Evolutionary conservation across 2,329 filamentous ascomycete species (phyloP).

Genomic region (Aspergillus arachidicola): DNA sequence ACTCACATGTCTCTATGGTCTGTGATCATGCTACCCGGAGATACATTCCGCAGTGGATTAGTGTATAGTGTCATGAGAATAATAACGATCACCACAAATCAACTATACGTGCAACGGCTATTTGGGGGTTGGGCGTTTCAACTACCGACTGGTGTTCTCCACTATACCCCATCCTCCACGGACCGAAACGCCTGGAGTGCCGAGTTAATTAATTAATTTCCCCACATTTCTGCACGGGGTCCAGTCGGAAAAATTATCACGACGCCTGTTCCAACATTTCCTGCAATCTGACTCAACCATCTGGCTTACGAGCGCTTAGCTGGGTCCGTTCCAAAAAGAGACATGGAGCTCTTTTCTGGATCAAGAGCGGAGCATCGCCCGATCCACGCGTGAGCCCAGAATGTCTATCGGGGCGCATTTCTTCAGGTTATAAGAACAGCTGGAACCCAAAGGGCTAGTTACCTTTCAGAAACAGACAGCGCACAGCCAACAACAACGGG

Average conservation of each 20-base stretch:
- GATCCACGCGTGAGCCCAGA: not conserved
- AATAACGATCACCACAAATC: not conserved
- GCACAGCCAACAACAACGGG: not conserved
- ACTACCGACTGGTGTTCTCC: conserved; percentile 1
- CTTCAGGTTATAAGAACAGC: not conserved
- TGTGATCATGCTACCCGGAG: not conserved
- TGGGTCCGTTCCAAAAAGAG: conserved; percentile 1
- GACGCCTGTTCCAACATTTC: not conserved
- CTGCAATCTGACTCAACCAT: not conserved
- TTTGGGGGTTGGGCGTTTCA: not conserved
- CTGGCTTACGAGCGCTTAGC: not conserved
- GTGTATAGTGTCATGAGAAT: not conserved
- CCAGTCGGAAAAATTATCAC: not conserved
- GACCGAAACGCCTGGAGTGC: conserved; percentile 18
- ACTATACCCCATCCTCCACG: conserved; percentile 19
- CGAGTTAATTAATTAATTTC: conserved; percentile 13
- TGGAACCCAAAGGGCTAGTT: not conserved
- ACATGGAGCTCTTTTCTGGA: conserved; percentile 5
- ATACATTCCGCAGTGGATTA: not conserved
- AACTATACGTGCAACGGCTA: not conserved
- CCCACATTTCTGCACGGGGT: conserved; percentile 6
- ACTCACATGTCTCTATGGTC: not conserved
- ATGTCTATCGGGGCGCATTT: not conserved
- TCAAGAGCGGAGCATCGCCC: conserved; percentile 22
- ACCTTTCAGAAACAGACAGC: not conserved